Conservation (phyloP, 805 yeast species). For the Kodamaea sagamina region DNA sequence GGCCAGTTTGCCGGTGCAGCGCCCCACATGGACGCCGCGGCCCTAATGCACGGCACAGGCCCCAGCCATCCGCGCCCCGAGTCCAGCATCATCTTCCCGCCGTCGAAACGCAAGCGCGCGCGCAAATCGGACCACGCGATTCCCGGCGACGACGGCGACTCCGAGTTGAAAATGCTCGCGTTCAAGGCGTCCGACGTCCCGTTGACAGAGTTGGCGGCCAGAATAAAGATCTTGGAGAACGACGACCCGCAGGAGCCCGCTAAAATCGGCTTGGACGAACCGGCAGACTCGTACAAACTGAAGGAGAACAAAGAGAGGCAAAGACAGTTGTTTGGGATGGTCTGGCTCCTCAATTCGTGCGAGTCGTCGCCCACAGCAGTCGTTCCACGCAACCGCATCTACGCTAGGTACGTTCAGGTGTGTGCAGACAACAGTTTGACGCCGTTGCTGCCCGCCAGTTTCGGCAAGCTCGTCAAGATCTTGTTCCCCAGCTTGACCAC, state of each 20-base stretch:
- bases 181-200: slow-evolving; percentile 35
- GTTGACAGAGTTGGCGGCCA: slow-evolving; percentile 44
- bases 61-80: slow-evolving; percentile 4
- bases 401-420: slow-evolving; percentile 42
- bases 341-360: slow-evolving; percentile 76
- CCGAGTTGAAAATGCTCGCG: slow-evolving; percentile 40
- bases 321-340: slow-evolving; percentile 78
- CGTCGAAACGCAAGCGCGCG: slow-evolving; percentile 23
- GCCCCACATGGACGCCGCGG: neutral
- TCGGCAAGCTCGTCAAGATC: slow-evolving; percentile 62
- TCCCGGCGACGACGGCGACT: slow-evolving; percentile 39
- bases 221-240: slow-evolving; percentile 46
- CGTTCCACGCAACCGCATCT: slow-evolving; percentile 44
- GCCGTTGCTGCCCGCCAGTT: slow-evolving; percentile 73
- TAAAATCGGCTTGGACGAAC: neutral
- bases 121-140: slow-evolving; percentile 33
- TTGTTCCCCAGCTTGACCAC: slow-evolving; percentile 69
- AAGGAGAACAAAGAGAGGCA: slow-evolving; percentile 50
- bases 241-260: slow-evolving; percentile 14
- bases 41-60: neutral
- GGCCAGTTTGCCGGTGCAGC: neutral
- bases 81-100: slow-evolving; percentile 9
- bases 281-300: slow-evolving; percentile 6
- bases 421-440: slow-evolving; percentile 46
- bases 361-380: slow-evolving; percentile 44